Evolutionary conservation across 2,329 filamentous ascomycete genomes (phyloP).

Genomic region (Trichoderma asperellum): DNA sequence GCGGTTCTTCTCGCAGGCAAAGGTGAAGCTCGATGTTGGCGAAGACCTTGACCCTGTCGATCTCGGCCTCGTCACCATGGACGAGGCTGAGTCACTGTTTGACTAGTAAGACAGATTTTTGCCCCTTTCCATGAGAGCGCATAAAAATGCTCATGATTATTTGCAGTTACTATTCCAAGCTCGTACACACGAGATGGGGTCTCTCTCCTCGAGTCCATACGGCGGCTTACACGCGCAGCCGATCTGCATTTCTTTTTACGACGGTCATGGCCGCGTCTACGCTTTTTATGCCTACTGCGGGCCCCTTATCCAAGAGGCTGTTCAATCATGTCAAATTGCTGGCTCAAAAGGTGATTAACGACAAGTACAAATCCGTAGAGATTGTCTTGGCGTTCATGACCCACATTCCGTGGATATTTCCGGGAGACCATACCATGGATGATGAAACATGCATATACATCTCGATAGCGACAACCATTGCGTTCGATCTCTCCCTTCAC

Average conservation of each 20-base stretch:
- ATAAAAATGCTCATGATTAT: slow-evolving; percentile 8
- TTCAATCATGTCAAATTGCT: slow-evolving; percentile 66
- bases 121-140: neutral
- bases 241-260: slow-evolving; percentile 73
- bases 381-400: slow-evolving; percentile 77
- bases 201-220: slow-evolving; percentile 70
- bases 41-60: slow-evolving; percentile 69
- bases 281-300: slow-evolving; percentile 66
- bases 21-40: slow-evolving; percentile 65
- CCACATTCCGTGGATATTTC: slow-evolving; percentile 76
- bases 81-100: slow-evolving; percentile 56
- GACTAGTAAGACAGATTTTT: slow-evolving; percentile 14
- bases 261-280: slow-evolving; percentile 71
- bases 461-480: slow-evolving; percentile 69
- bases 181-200: slow-evolving; percentile 75
- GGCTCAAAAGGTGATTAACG: slow-evolving; percentile 63
- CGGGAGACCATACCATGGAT: slow-evolving; percentile 68
- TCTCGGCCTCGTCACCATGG: slow-evolving; percentile 67
- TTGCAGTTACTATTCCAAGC: slow-evolving; percentile 66
- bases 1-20: slow-evolving; percentile 68
- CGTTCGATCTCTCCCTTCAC: slow-evolving; percentile 70
- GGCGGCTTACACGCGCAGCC: slow-evolving; percentile 64
- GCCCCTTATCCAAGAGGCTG: slow-evolving; percentile 66
- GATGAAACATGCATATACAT: slow-evolving; percentile 75
- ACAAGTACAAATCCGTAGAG: slow-evolving; percentile 70